These are phyloP conservation scores for Gremmenia infestans DNA, from an alignment of 2,329 filamentous ascomycete genomes.

Conservation along the genomic window DNA sequence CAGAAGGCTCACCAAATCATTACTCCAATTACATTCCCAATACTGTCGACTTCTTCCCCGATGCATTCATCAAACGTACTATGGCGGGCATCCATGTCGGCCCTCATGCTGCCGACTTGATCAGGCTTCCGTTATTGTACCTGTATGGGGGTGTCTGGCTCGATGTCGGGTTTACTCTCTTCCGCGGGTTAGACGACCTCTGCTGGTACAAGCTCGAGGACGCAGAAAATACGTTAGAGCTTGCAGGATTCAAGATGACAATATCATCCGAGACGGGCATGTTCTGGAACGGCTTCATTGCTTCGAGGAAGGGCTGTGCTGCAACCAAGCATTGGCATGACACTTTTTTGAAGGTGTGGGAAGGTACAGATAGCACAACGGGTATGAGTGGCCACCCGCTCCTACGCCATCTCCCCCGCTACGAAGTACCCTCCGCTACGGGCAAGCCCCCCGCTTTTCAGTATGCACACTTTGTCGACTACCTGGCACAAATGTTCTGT, in stretches of 20 bases:
- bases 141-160: slow-evolving; percentile 41
- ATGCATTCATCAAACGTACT: slow-evolving; percentile 37
- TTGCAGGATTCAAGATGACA: slow-evolving; percentile 27
- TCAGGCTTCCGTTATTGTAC: slow-evolving; percentile 39
- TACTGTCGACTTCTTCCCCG: slow-evolving; percentile 32
- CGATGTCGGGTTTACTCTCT: slow-evolving; percentile 39
- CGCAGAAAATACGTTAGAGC: slow-evolving; percentile 33
- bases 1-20: slow-evolving; percentile 34
- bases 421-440: not conserved
- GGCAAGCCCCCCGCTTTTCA: not conserved
- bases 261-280: slow-evolving; percentile 9
- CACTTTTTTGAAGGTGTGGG: slow-evolving; percentile 35
- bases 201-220: slow-evolving; percentile 39
- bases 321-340: slow-evolving; percentile 42
- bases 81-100: slow-evolving; percentile 42
- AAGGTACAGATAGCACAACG: slow-evolving; percentile 28
- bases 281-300: slow-evolving; percentile 40
- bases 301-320: slow-evolving; percentile 36
- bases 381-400: slow-evolving; percentile 34
- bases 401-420: slow-evolving; percentile 26
- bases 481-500: not conserved
- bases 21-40: slow-evolving; percentile 33
- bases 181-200: slow-evolving; percentile 37
- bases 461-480: not conserved
- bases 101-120: slow-evolving; percentile 42